Evolutionary conservation across 2,329 filamentous ascomycete genomes (phyloP), one percentile per base, ranked within the genome.

Genomic region (Tolypocladium paradoxum): DNA sequence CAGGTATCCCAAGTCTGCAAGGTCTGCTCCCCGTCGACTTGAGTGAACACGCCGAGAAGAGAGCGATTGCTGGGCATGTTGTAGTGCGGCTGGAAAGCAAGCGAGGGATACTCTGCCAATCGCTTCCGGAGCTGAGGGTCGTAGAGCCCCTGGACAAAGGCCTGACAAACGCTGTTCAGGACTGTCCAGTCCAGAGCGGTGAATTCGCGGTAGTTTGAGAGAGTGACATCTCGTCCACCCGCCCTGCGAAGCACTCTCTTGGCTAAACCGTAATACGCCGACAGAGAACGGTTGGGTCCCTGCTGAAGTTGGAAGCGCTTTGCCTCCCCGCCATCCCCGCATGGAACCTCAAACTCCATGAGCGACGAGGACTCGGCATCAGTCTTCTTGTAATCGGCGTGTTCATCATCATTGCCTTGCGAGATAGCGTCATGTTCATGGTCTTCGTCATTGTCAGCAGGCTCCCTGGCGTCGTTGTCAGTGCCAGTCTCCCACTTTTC

Each of bases 401-500:
- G 58, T 29, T 64, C 58, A 22, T 66, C 65, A 11, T 66, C 64
- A 6, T 60, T 54, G 14, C 57, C 54, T 14, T 60, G 56, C 35
- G 55, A 24, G 27, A 57, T 40, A 11, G 58, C 53, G 16, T 59
- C 56, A 3, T 58, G 53, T 16, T 67, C 68, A 20, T 31, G 27
- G 0, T 71, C 69, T n/a, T 68, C 65, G 18, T 65, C 68, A 20
- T 71, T 70, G 3, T 68, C 65, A 3, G 57, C 58, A 4, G 64
- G 63, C 4, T 68, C 66, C 6, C 64, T 60, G 20, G n/a, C n/a
- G 2, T 74, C 74, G 4, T 68, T 65, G 4, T 66, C 72, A 49
- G 70, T 73, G 46, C 74, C 81, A 46, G 69, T 76, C 57, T 92
- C 87, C 87, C 88, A 92, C 62, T 84, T 88, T 45, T 74, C 69